Base-by-base conservation (phyloP, 2,329 filamentous ascomycete species). In the Plectosphaerella cucumerina region DNA sequence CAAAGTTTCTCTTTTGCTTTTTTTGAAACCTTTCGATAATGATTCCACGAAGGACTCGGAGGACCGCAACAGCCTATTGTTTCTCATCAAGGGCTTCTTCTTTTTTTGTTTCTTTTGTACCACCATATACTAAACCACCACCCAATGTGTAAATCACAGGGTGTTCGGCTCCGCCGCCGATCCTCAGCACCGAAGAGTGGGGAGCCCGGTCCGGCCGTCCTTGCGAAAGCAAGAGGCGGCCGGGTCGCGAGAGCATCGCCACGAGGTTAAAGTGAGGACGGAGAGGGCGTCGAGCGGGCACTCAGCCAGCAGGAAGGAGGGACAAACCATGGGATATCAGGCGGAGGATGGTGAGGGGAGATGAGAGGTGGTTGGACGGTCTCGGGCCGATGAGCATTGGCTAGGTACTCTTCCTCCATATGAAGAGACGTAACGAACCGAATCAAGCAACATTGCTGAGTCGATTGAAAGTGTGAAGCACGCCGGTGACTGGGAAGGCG, bases 261-360 rank as follows among this genome's bases (percentile, higher is more conserved):
- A 84, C 76, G 81, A 86, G 83, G 83, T 86, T 86, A 84, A 86
- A 86, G 82, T 82, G 75, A 82, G 76, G 75, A 73, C 78, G 66
- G 75, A 75, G 70, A 72, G 71, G 72, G 81, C 80, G 82, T 86
- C 75, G 83, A 86, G 82, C 75, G 74, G 74, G 76, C 73, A 67
- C 71, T 70, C 65, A 68, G 63, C 50, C 58, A 61, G 53, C 56
- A 62, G 57, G 53, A 53, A 57, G 61, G 61, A 55, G 62, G 62
- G 61, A 55, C 59, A 60, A 59, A 54, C 53, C 54, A 55, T 52
- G 50, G 58, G 50, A 48, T 49, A 47, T 26, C 22, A 51, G 42
- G 10, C 23, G 37, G 23, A 22, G 22, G 11, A 39, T 17, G 18
- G n/a, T 39, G 35, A 39, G 11, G 35, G 18, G 15, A 6, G 11